These are phyloP conservation scores for Jatropha podagrica DNA, from an alignment of 441 rosid genomes.

Conservation along the genomic window DNA sequence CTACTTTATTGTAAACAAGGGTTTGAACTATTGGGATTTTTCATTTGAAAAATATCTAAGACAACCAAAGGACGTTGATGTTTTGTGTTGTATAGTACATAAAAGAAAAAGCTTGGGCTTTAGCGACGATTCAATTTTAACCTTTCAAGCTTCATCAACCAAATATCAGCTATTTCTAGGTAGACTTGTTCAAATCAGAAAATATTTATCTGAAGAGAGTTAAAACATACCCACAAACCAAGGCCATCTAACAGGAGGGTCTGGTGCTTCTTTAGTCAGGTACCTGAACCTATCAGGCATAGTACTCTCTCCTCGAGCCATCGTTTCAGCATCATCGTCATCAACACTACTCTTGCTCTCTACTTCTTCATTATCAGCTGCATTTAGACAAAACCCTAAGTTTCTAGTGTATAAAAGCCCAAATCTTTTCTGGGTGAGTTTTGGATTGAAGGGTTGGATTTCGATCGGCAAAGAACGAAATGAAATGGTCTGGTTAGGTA, in stretches of 20 bases:
- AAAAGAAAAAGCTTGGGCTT: not conserved
- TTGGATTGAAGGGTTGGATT: conserved; percentile 15
- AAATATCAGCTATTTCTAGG: not conserved
- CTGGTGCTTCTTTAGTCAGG: conserved; percentile 80
- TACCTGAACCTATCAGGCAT: conserved; percentile 84
- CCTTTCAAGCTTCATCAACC: conserved; percentile 1
- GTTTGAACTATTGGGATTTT: not conserved
- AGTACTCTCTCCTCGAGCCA: conserved; percentile 69
- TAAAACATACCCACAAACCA: conserved; percentile 65
- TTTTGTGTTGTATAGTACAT: not conserved
- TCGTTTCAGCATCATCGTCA: conserved; percentile 46
- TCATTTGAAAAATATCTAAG: not conserved
- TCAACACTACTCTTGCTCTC: conserved; percentile 24
- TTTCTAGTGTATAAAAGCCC: conserved; percentile 25
- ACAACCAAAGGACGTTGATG: not conserved
- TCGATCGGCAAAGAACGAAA: conserved; percentile 13
- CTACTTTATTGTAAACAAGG: not conserved
- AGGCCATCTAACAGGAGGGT: conserved; percentile 70
- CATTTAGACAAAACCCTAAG: conserved; percentile 34
- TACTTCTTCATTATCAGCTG: conserved; percentile 35
- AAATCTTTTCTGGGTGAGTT: conserved; percentile 6
- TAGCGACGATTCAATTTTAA: conserved; percentile 1
- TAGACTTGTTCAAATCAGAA: not conserved
- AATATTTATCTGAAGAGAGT: not conserved
- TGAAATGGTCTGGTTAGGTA: conserved; percentile 7